Conservation (phyloP, 192 early-diverging fungal genomes). For the Jimgerdemannia lactiflua region DNA sequence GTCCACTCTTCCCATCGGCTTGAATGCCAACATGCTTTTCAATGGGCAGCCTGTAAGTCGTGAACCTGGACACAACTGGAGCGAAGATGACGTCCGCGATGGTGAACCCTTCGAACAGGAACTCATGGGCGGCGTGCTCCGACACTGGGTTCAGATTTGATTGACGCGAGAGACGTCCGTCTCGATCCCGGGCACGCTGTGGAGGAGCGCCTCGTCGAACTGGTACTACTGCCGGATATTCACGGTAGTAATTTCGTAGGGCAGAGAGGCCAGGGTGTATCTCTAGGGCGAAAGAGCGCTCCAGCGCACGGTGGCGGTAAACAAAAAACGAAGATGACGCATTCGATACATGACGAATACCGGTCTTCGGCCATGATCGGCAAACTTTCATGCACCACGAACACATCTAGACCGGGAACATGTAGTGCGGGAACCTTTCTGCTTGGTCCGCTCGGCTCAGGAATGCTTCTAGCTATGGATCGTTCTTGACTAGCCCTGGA, state of each 20-base stretch:
- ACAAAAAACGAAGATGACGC: too few relatives aligned
- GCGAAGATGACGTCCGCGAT: constrained; percentile 37
- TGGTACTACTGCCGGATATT: constrained; percentile 15
- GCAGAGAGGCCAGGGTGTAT: too few relatives aligned
- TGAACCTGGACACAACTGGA: constrained; percentile 24
- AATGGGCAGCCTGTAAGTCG: constrained; percentile 5
- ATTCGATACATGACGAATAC: too few relatives aligned
- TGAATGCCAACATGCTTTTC: constrained; percentile 20
- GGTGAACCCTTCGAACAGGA: constrained; percentile 34
- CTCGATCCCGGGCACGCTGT: constrained; percentile 1
- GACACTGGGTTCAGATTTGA: constrained; percentile 19
- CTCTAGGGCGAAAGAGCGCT: too few relatives aligned
- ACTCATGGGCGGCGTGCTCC: constrained; percentile 22
- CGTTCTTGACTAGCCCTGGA: too few relatives aligned
- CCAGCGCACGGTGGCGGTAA: too few relatives aligned
- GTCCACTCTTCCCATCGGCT: constrained; percentile 29
- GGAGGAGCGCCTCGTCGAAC: constrained; percentile 20
- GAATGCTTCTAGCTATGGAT: too few relatives aligned
- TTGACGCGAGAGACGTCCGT: constrained; percentile 17
- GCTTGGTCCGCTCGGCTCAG: too few relatives aligned
- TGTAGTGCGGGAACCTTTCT: too few relatives aligned
- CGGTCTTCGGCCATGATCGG: too few relatives aligned
- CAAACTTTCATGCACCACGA: too few relatives aligned
- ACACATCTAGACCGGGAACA: too few relatives aligned
- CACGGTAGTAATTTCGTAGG: constrained; percentile 23